Evolutionary conservation across 1,284 basidiomycete species (phyloP), one percentile per base, ranked within the genome.

Genomic region (Rhodotorula sp.): DNA sequence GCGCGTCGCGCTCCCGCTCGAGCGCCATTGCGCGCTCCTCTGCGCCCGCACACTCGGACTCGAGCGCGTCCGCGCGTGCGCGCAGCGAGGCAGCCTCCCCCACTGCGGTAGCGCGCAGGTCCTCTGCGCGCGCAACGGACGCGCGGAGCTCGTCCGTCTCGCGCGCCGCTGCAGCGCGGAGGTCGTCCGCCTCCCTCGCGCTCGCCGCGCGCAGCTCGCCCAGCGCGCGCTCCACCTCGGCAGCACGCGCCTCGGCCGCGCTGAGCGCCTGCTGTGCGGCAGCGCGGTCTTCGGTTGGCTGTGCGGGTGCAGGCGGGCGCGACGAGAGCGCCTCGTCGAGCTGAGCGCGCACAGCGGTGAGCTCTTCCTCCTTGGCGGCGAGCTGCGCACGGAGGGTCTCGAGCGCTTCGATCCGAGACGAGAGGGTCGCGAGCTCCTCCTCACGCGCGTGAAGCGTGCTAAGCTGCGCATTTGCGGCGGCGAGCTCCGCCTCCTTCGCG

Each of bases 71-170:
- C 46, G 51, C 37, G 64, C 71, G 70, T 22, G 57, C 67, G 22
- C 71, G 68, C 3, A 77, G 59, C 50, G 74, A 71, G 36, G 70
- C 73, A 37, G 75, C 65, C 37, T 67, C 66, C n/a, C n/a, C n/a
- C n/a, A n/a, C n/a, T n/a, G n/a, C n/a, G n/a, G n/a, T n/a, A n/a
- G n/a, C n/a, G n/a, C n/a, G n/a, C n/a, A n/a, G n/a, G n/a, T n/a
- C n/a, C n/a, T n/a, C n/a, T n/a, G n/a, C n/a, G 37, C 62, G 39
- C 53, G 53, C 53, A 25, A 19, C 53, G 22, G 8, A 25, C 34
- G 54, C 54, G 7, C 15, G 53, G 3, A 54, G 29, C 3, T 19
- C 32, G 32, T 54, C 53, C 19, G 19, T 32, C 15, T 54, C 29
- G 19, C 39, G 39, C 9, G 7, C 15, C 15, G 39, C 39, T 9